A percentile compares a stretch with the other conserved stretches of the same genome.
Evolutionary conservation across 768 basidiomycete genomes (phyloP).

Genomic region (Gautieria morchelliformis): DNA sequence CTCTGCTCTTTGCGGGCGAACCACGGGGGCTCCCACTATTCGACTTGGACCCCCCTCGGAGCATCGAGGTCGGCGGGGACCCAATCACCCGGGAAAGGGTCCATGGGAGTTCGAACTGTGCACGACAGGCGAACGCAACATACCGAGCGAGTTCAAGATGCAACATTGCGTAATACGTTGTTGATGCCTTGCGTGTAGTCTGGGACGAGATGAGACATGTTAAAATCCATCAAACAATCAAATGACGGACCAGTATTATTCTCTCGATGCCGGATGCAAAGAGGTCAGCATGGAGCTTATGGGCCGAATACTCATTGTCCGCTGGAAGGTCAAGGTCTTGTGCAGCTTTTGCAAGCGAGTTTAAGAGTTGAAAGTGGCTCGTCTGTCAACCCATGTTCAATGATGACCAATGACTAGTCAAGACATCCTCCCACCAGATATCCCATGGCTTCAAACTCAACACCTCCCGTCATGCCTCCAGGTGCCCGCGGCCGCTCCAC

Average conservation of each 20-base stretch:
- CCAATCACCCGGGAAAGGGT: slow-evolving; percentile 73
- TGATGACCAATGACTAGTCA: neutral
- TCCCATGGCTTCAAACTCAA: slow-evolving; percentile 94
- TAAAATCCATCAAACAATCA: neutral
- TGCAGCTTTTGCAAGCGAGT: slow-evolving; percentile 59
- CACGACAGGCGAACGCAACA: slow-evolving; percentile 50
- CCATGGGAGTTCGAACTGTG: slow-evolving; percentile 75
- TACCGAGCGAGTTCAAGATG: slow-evolving; percentile 93
- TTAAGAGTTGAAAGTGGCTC: slow-evolving; percentile 79
- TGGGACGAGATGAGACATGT: slow-evolving; percentile 20
- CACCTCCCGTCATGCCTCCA: slow-evolving; percentile 97
- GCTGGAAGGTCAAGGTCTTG: slow-evolving; percentile 56
- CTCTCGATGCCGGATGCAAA: slow-evolving; percentile 89
- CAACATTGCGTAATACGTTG: slow-evolving; percentile 86
- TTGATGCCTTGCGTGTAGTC: slow-evolving; percentile 93
- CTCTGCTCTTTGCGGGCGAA: slow-evolving; percentile 19
- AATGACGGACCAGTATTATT: slow-evolving; percentile 63
- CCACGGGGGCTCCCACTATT: slow-evolving; percentile 14
- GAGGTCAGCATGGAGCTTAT: slow-evolving; percentile 76
- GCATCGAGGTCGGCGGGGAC: slow-evolving; percentile 58
- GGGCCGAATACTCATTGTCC: slow-evolving; percentile 67
- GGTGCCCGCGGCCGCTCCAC: slow-evolving; percentile 91
- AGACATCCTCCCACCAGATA: slow-evolving; percentile 65
- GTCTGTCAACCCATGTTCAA: slow-evolving; percentile 42
- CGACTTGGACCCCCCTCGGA: slow-evolving; percentile 28